A percentile compares a stretch with the other conserved stretches of the same genome.
These are phyloP conservation scores for Pharnaceum exiguum DNA, from an alignment of 148 eudicot genomes.

Conservation along the genomic window DNA sequence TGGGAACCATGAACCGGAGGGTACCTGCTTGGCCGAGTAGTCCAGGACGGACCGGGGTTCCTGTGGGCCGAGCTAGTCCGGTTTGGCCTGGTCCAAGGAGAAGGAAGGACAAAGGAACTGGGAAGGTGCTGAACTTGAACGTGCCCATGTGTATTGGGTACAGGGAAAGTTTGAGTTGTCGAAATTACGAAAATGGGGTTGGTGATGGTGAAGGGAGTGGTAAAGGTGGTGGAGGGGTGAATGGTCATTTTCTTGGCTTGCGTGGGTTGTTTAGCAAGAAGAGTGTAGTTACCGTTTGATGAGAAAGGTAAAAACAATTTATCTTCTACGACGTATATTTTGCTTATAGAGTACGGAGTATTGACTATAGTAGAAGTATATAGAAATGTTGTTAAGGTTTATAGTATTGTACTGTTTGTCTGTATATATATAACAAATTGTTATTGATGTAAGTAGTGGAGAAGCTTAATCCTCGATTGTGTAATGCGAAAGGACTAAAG, in stretches of 20 bases:
- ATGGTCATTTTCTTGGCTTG: constrained; percentile 54
- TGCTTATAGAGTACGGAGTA: constrained; percentile 11
- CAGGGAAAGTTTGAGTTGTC: constrained; percentile 45
- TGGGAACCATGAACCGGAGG: too few species aligned
- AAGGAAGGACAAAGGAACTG: constrained; percentile 6
- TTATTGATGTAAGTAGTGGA: too few species aligned
- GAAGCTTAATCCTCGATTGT: too few species aligned
- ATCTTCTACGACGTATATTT: not conserved
- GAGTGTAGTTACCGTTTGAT: constrained; percentile 44
- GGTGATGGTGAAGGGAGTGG: constrained; percentile 6
- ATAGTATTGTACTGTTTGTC: too few species aligned
- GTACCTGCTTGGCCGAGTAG: constrained; percentile 46
- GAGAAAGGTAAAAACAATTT: too few species aligned
- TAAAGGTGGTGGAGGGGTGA: constrained; percentile 27
- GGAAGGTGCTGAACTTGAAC: constrained; percentile 43
- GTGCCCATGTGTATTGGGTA: constrained; percentile 79
- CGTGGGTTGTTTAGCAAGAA: constrained; percentile 67
- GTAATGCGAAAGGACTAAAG: too few species aligned
- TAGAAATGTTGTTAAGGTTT: too few species aligned
- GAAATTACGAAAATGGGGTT: constrained; percentile 28
- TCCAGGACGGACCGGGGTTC: constrained; percentile 51
- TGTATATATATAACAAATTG: too few species aligned
- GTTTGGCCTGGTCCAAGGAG: constrained; percentile 49
- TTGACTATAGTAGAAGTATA: too few species aligned
- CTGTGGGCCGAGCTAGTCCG: constrained; percentile 80